Conservation (phyloP, 768 basidiomycete genomes). For the Collybia sp. region DNA sequence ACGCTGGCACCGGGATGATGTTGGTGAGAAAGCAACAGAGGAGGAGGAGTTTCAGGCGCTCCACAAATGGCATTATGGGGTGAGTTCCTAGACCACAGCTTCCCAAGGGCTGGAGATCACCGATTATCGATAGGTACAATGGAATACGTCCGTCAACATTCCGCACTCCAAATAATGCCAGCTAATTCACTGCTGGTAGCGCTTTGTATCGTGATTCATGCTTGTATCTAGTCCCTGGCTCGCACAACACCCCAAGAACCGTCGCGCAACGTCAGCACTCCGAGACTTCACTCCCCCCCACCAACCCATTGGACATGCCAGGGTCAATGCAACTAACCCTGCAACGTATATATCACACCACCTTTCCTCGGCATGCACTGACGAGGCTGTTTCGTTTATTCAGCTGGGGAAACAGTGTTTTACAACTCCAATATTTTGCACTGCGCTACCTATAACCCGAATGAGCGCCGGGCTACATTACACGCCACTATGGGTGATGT, state of each 20-base stretch:
- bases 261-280: conserved; percentile 55
- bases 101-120: neutral
- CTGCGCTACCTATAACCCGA: conserved; percentile 57
- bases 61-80: conserved; percentile 58
- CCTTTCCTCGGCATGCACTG: neutral
- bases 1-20: conserved; percentile 79
- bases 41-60: conserved; percentile 61
- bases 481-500: conserved; percentile 66
- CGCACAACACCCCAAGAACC: conserved; percentile 56
- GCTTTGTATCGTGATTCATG: conserved; percentile 67
- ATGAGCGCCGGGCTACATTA: conserved; percentile 52
- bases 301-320: conserved; percentile 66
- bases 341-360: conserved; percentile 34
- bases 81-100: conserved; percentile 23
- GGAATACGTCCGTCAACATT: conserved; percentile 63
- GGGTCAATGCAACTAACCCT: conserved; percentile 52
- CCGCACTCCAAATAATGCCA: neutral
- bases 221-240: conserved; percentile 66
- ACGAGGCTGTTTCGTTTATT: neutral
- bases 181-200: conserved; percentile 24
- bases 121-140: conserved; percentile 51
- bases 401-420: conserved; percentile 75
- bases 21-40: conserved; percentile 48
- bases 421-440: conserved; percentile 80
- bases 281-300: conserved; percentile 41